A percentile compares a stretch with the other conserved stretches of the same genome.
These are phyloP conservation scores for Trichoderma brevicompactum DNA, from an alignment of 2,329 filamentous ascomycete species.

Conservation along the genomic window DNA sequence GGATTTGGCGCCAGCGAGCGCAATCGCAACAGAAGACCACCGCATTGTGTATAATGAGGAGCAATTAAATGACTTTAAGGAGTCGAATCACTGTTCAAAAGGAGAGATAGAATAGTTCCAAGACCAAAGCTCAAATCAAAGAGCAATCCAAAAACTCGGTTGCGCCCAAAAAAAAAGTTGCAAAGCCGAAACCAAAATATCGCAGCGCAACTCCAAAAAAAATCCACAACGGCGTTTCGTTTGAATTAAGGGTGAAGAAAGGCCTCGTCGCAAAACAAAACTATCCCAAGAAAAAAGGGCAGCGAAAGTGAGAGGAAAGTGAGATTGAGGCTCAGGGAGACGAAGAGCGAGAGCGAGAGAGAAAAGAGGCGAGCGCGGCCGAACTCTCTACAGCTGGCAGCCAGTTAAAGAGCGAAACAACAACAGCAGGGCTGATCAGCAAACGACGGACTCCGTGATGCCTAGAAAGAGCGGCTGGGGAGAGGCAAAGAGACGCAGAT, in stretches of 20 bases:
- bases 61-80: background rate
- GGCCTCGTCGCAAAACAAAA: background rate
- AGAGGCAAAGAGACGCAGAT: background rate
- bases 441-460: slow-evolving; percentile 10
- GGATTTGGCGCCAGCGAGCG: slow-evolving; percentile 42
- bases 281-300: background rate
- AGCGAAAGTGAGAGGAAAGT: slow-evolving; percentile 14
- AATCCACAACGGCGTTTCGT: background rate
- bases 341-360: background rate
- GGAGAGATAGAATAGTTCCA: background rate
- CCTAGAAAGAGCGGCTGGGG: slow-evolving; percentile 24
- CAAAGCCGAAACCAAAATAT: background rate
- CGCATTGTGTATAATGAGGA: slow-evolving; percentile 43
- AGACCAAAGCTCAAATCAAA: background rate
- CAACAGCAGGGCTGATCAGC: background rate
- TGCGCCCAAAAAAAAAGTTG: background rate
- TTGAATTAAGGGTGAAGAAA: background rate
- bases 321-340: background rate
- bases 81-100: slow-evolving; percentile 11
- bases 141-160: slow-evolving; percentile 1
- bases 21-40: slow-evolving; percentile 41
- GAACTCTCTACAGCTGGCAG: slow-evolving; percentile 12
- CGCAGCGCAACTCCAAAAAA: background rate
- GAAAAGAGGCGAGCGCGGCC: slow-evolving; percentile 9
- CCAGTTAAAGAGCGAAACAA: slow-evolving; percentile 13